Evolutionary conservation across 192 early-diverging fungal species (phyloP).

Genomic region (Gaertneriomyces semiglobifer): DNA sequence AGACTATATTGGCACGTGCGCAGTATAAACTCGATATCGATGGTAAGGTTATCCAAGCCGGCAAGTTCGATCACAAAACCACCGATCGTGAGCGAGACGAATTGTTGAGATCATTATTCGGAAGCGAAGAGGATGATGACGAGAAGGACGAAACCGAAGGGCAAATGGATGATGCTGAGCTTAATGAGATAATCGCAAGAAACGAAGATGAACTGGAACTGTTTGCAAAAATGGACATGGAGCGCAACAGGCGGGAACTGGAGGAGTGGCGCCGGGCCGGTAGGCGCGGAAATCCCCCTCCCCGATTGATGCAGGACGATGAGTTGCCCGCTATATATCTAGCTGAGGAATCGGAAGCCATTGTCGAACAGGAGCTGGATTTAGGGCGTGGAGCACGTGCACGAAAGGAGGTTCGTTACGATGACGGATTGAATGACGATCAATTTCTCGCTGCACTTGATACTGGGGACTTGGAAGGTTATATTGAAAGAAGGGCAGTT

Average conservation of each 20-base stretch:
- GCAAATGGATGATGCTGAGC: constrained; percentile 78
- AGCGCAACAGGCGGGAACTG: constrained; percentile 56
- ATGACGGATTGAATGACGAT: constrained; percentile 91
- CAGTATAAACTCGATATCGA: constrained; percentile 97
- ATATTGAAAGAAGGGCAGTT: constrained; percentile 36
- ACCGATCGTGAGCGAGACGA: constrained; percentile 89
- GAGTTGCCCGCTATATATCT: constrained; percentile 84
- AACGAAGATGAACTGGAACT: constrained; percentile 71
- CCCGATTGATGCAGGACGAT: constrained; percentile 76
- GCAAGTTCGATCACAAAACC: constrained; percentile 98
- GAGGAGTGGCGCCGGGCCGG: constrained; percentile 55
- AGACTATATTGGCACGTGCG: constrained; percentile 86
- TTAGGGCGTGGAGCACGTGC: constrained; percentile 73
- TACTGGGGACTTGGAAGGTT: constrained; percentile 42
- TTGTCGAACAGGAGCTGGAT: constrained; percentile 48
- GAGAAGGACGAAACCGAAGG: constrained; percentile 62
- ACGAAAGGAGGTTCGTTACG: constrained; percentile 75
- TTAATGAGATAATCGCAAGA: constrained; percentile 92
- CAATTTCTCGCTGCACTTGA: constrained; percentile 77
- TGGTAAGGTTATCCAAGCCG: constrained; percentile 98
- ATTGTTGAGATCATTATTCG: constrained; percentile 79
- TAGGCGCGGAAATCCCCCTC: constrained; percentile 56
- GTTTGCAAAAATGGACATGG: constrained; percentile 74
- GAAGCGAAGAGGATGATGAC: constrained; percentile 75
- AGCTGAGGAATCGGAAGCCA: constrained; percentile 53